Evolutionary conservation across 768 basidiomycete species (phyloP).

Genomic region (Daedaleopsis nitida): DNA sequence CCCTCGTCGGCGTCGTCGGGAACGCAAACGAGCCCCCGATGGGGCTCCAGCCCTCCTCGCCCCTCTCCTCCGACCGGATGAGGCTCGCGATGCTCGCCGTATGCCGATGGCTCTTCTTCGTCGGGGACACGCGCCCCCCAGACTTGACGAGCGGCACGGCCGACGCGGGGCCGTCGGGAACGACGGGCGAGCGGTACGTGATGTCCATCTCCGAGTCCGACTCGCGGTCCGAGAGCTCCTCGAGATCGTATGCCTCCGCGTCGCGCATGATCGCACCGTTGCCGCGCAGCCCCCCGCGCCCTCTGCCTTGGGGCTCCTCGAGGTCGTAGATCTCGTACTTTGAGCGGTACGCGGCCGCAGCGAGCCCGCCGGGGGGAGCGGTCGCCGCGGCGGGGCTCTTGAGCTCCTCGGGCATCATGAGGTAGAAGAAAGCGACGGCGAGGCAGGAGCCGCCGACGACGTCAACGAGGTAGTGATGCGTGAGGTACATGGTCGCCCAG

Average conservation of each 20-base stretch:
- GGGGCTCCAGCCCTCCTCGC: conserved; percentile 85
- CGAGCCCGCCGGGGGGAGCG: conserved; percentile 51
- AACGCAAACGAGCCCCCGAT: conserved; percentile 59
- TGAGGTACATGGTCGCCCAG: conserved; percentile 99
- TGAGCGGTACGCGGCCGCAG: conserved; percentile 37
- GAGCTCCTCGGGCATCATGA: conserved; percentile 83
- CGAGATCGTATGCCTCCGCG: conserved; percentile 57
- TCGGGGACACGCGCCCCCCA: conserved; percentile 25
- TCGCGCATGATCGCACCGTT: conserved; percentile 39
- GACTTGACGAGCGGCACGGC: conserved; percentile 38
- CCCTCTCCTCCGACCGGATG: conserved; percentile 74
- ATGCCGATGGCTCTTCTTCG: conserved; percentile 61
- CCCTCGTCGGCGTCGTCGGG: conserved; percentile 39
- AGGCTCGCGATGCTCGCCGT: conserved; percentile 85
- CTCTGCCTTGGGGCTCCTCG: conserved; percentile 51
- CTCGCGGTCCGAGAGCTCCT: conserved; percentile 43
- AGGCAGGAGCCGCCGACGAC: conserved; percentile 93
- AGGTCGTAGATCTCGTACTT: conserved; percentile 83
- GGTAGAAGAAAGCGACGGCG: conserved; percentile 83
- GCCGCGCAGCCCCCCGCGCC: conserved; percentile 28
- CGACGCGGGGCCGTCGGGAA: conserved; percentile 34
- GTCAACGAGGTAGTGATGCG: conserved; percentile 98
- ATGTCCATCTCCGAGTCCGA: conserved; percentile 74
- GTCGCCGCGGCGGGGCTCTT: conserved; percentile 51
- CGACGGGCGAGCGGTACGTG: conserved; percentile 66